Conservation (phyloP, 2,329 filamentous ascomycete genomes). For the Xylaria sp. region DNA sequence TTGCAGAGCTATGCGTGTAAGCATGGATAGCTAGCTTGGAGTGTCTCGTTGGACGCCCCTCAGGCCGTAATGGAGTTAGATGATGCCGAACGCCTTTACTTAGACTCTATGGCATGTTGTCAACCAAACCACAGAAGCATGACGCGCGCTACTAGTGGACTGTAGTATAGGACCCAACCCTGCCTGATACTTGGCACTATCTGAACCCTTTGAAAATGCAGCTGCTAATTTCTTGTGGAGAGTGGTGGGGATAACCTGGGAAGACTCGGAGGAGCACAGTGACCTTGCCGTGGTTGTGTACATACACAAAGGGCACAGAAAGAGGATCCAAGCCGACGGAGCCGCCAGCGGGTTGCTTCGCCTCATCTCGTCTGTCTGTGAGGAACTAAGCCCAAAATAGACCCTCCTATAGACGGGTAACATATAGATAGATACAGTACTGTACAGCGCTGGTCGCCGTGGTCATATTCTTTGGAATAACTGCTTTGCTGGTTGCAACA, state of each 20-base stretch:
- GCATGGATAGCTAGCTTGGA: constrained; percentile 3
- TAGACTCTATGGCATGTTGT: neutral
- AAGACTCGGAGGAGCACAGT: constrained; percentile 2
- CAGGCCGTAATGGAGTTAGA: constrained; percentile 8
- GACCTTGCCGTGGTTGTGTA: too few species aligned
- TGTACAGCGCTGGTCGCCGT: neutral
- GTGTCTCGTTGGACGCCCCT: constrained; percentile 8
- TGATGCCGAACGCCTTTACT: neutral
- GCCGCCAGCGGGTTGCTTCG: constrained; percentile 37
- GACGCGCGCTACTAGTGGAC: neutral
- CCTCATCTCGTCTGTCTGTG: constrained; percentile 27
- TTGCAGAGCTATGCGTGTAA: constrained; percentile 7
- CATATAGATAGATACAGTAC: neutral
- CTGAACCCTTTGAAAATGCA: constrained; percentile 6
- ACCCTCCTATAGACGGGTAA: constrained; percentile 10
- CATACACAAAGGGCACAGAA: neutral
- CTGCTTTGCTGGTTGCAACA: neutral
- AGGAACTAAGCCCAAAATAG: constrained; percentile 34
- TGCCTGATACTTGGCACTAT: constrained; percentile 18
- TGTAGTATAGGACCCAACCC: neutral
- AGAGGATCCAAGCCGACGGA: constrained; percentile 38
- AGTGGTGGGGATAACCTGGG: constrained; percentile 4
- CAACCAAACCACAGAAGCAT: neutral
- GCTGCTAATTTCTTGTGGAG: constrained; percentile 5
- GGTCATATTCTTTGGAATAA: neutral